Evolutionary conservation across 1,284 basidiomycete genomes (phyloP).

Genomic region (Puccinia brachypodii): DNA sequence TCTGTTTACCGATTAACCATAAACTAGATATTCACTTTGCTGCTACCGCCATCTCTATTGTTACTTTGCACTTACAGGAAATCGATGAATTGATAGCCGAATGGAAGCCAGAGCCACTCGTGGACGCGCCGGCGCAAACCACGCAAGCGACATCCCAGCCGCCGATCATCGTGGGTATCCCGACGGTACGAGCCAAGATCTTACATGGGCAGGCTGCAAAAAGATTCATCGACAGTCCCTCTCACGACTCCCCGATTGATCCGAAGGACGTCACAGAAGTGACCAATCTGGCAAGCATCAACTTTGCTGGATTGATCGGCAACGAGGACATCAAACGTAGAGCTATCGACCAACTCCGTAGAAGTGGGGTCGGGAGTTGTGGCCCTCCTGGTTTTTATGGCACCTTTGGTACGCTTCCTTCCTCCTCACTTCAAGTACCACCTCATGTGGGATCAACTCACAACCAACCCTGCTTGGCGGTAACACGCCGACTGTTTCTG

Average conservation of each 20-base stretch:
- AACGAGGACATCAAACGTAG: slow-evolving; percentile 83
- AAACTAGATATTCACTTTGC: no score
- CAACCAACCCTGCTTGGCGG: neutral
- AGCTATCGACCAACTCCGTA: slow-evolving; percentile 80
- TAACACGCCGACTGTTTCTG: slow-evolving; percentile 8
- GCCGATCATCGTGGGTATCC: slow-evolving; percentile 76
- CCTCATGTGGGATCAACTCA: neutral
- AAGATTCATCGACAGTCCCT: slow-evolving; percentile 49
- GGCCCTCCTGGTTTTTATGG: slow-evolving; percentile 98
- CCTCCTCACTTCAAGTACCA: slow-evolving; percentile 30
- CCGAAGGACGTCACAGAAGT: slow-evolving; percentile 58
- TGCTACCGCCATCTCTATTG: no score
- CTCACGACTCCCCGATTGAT: slow-evolving; percentile 32
- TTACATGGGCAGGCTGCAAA: slow-evolving; percentile 68
- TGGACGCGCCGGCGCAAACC: slow-evolving; percentile 64
- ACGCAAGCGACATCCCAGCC: slow-evolving; percentile 71
- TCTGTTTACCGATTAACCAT: no score
- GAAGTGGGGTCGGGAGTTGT: slow-evolving; percentile 93
- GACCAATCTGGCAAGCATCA: slow-evolving; percentile 84
- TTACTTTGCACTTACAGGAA: slow-evolving; percentile 67
- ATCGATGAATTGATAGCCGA: slow-evolving; percentile 94
- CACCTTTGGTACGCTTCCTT: slow-evolving; percentile 69
- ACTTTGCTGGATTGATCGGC: slow-evolving; percentile 87
- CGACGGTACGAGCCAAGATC: slow-evolving; percentile 70
- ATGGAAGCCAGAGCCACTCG: slow-evolving; percentile 86